phyloP scores from a whole-genome alignment of 345 rosid genomes.

The Limnanthes douglasii region DNA sequence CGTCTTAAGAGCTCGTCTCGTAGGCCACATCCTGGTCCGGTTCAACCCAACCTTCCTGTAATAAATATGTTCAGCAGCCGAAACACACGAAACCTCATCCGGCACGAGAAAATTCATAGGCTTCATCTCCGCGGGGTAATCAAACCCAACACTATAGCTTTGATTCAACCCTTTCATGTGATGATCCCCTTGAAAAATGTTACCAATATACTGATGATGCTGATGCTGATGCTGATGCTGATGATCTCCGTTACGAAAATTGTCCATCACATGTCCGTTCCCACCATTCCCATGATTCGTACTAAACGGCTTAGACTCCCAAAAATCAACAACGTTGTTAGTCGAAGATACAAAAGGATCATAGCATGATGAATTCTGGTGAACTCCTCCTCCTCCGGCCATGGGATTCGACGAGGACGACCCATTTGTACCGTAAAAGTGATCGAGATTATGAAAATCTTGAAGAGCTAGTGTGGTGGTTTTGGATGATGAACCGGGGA shows the following conservation, averaged over 20 bases:
- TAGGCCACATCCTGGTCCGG: conserved; percentile 16
- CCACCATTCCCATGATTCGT: conserved; percentile 6
- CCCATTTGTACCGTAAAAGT: conserved; percentile 21
- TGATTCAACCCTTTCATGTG: no score
- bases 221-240: conserved; percentile 7
- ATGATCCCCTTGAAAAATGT: conserved; percentile 16
- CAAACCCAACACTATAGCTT: no score
- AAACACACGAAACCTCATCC: conserved; percentile 47
- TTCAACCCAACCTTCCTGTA: conserved; percentile 14
- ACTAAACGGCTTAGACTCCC: conserved; percentile 42
- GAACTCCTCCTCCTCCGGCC: conserved; percentile 17
- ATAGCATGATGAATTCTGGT: conserved; percentile 16
- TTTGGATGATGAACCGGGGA: conserved; percentile 17
- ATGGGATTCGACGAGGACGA: conserved; percentile 30
- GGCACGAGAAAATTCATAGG: conserved; percentile 28
- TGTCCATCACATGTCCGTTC: conserved; percentile 32
- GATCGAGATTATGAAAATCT: conserved; percentile 41
- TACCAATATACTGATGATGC: conserved; percentile 14
- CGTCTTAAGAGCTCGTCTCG: conserved; percentile 25
- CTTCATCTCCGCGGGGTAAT: conserved; percentile 24
- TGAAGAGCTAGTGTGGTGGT: conserved; percentile 24
- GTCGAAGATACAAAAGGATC: conserved; percentile 20
- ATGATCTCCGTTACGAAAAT: conserved; percentile 22
- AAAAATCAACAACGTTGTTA: conserved; percentile 19
- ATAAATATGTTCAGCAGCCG: conserved; percentile 20